Evolutionary conservation across 1,284 basidiomycete species (phyloP).

Genomic region (Puccinia horiana): DNA sequence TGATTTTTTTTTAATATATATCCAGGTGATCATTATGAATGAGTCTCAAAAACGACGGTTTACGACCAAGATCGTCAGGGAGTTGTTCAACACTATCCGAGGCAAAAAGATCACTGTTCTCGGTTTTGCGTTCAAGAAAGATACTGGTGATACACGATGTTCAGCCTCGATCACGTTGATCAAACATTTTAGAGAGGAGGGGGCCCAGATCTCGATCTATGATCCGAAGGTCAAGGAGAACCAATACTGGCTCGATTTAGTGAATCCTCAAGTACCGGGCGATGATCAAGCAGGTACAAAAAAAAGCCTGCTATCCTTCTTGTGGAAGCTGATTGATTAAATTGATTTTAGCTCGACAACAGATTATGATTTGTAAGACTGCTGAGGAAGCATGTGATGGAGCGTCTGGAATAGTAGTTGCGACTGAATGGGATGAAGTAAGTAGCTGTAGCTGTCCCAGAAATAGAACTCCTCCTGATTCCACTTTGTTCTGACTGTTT

Average conservation of each 20-base stretch:
- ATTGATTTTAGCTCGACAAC: conserved; percentile 71
- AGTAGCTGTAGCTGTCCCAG: too few relatives aligned
- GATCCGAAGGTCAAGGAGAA: conserved; percentile 75
- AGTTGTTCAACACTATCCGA: conserved; percentile 89
- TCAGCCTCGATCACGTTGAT: conserved; percentile 93
- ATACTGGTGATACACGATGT: conserved; percentile 66
- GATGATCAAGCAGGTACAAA: conserved; percentile 63
- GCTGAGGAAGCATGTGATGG: conserved; percentile 84
- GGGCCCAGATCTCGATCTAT: conserved; percentile 81
- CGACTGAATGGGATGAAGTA: conserved; percentile 55
- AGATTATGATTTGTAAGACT: conserved; percentile 74
- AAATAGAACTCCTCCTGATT: background rate
- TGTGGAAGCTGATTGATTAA: background rate
- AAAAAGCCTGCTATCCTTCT: too few relatives aligned
- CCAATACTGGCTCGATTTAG: conserved; percentile 52
- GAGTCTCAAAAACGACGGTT: conserved; percentile 79
- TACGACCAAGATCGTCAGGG: conserved; percentile 57
- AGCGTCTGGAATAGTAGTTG: conserved; percentile 86
- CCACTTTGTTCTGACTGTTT: background rate
- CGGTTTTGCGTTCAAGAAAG: conserved; percentile 66
- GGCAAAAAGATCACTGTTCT: conserved; percentile 90
- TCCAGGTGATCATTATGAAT: conserved; percentile 88
- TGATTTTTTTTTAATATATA: background rate
- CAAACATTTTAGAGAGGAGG: conserved; percentile 88
- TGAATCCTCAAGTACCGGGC: conserved; percentile 63